Conservation (phyloP, 163 green algal genomes). For the Chloroidium sp. region DNA sequence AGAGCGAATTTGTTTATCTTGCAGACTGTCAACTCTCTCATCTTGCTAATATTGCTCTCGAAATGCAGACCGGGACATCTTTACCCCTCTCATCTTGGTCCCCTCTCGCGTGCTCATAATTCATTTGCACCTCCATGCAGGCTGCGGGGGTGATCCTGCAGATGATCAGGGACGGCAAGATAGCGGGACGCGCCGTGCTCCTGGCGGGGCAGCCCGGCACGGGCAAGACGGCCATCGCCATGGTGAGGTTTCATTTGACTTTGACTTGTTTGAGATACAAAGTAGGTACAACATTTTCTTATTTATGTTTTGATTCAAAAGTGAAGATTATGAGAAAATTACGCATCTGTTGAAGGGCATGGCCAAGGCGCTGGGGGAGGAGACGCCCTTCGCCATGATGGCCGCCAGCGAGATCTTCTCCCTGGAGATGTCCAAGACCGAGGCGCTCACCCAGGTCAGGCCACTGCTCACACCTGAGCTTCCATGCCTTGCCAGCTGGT, state of each 20-base stretch:
- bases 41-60: not conserved
- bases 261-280: too few species aligned
- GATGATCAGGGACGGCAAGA: conserved; percentile 96
- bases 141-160: conserved; percentile 89
- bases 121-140: conserved; percentile 29
- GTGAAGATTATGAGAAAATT: too few species aligned
- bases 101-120: too few species aligned
- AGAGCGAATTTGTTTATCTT: too few species aligned
- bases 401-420: conserved; percentile 96
- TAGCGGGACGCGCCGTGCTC: conserved; percentile 91
- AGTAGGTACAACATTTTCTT: too few species aligned
- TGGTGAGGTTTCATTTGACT: conserved; percentile 28
- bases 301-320: too few species aligned
- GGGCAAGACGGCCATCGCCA: conserved; percentile 98
- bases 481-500: too few species aligned
- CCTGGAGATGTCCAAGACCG: conserved; percentile 98
- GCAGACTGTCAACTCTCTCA: not conserved
- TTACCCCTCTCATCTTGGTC: not conserved
- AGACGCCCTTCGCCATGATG: conserved; percentile 98
- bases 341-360: conserved; percentile 49
- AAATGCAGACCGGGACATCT: not conserved
- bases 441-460: conserved; percentile 88
- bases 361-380: conserved; percentile 92
- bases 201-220: conserved; percentile 93
- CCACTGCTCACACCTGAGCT: too few species aligned